Evolutionary conservation across 140 eudicot genomes (phyloP), one percentile per base, ranked within the genome.

Genomic region (Stevia rebaudiana): DNA sequence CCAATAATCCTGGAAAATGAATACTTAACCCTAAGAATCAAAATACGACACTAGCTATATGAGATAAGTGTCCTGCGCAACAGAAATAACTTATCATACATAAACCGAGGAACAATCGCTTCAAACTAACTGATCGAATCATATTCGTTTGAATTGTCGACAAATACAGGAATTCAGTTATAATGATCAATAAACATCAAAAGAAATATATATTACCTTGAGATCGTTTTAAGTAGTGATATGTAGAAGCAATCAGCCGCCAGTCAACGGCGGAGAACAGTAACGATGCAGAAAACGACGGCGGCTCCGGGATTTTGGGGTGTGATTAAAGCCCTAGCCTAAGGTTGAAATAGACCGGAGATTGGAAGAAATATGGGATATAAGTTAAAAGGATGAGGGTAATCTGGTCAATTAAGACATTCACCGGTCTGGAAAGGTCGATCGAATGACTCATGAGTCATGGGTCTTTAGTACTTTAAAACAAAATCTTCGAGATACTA

Each of bases 271-370:
- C 30, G 23, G 71, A 41, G 25, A 0, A 8, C 7, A 35, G 17
- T 22, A 68, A 37, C 16, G 58, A 13, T 15, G 56, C 30, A 22
- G 68, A 67, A n/a, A 8, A 41, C 13, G 61, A 51, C 36, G 68
- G 79, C 75, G 79, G 75, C 79, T 75, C 75, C 79, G 75, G 65
- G 65, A 13, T 49, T 19, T 31, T 35, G 35, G 75, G 74, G 50
- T 68, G 65, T 25, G 19, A 58, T 47, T 17, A 59, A 68, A 73
- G 78, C 78, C 69, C 74, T 58, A 74, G 60, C 50, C 64, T 36
- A 7, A 16, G 18, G 74, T 66, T 67, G 79, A 74, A 74, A 67
- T 59, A 9, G 74, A 67, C 74, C 79, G 49, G 43, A 47, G 53
- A 49, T 52, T 58, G 31, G 48, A 43, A 42, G 37, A 3, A 0